phyloP scores from a whole-genome alignment of 805 yeast species.

The Kazachstania martiniae region DNA sequence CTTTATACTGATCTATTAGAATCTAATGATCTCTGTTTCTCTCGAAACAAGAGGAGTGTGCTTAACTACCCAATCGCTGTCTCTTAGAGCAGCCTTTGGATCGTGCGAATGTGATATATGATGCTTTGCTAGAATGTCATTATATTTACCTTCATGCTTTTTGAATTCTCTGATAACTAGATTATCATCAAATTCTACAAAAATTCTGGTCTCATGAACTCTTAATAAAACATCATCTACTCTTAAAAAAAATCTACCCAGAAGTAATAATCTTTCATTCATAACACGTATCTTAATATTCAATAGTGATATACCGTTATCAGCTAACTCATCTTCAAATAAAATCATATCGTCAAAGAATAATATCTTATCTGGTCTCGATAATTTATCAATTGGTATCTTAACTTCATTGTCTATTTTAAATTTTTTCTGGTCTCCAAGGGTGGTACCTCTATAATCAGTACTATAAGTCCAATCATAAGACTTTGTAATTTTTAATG shows the following conservation, averaged over 20 bases:
- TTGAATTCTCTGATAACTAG: constrained; percentile 67
- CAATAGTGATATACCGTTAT: constrained; percentile 79
- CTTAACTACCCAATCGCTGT: constrained; percentile 74
- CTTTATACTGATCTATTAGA: constrained; percentile 4
- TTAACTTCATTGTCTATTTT: constrained; percentile 24
- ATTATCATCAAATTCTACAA: constrained; percentile 50
- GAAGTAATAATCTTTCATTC: constrained; percentile 63
- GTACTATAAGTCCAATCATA: constrained; percentile 97
- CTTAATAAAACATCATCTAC: constrained; percentile 85
- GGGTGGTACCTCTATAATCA: constrained; percentile 52
- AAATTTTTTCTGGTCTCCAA: constrained; percentile 8
- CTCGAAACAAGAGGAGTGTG: constrained; percentile 39
- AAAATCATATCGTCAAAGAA: constrained; percentile 83
- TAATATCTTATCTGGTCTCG: constrained; percentile 71
- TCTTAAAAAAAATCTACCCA: constrained; percentile 71
- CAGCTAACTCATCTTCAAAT: constrained; percentile 93
- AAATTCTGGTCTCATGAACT: constrained; percentile 75
- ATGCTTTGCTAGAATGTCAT: constrained; percentile 34
- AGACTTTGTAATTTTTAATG: constrained; percentile 59
- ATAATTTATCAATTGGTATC: constrained; percentile 63
- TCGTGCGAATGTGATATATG: constrained; percentile 47
- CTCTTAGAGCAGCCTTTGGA: constrained; percentile 62
- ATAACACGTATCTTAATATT: constrained; percentile 79
- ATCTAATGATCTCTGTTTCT: constrained; percentile 24
- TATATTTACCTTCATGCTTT: constrained; percentile 50